A percentile compares a stretch with the other conserved stretches of the same genome.
phyloP scores from a whole-genome alignment of 768 basidiomycete species.

The Amanita subjunquillea region DNA sequence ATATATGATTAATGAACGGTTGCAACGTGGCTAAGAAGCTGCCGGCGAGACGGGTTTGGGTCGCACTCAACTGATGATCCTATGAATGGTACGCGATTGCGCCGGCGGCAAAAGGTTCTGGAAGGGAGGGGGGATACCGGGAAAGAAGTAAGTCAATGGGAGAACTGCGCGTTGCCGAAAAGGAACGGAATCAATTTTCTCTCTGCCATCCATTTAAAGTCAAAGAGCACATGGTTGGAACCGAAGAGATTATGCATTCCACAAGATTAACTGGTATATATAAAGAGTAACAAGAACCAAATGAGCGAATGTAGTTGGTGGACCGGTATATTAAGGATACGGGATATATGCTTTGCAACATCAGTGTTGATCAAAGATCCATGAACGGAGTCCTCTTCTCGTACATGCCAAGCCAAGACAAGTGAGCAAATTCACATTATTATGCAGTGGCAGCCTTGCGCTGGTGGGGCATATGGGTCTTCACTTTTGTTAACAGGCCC shows the following conservation, averaged over 20 bases:
- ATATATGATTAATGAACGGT: not conserved
- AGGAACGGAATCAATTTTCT: not conserved
- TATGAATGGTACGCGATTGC: not conserved
- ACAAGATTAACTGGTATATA: not conserved
- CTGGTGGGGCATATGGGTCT: conserved; percentile 86
- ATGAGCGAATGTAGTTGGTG: conserved; percentile 7
- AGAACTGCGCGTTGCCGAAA: not conserved
- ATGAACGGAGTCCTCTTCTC: not conserved
- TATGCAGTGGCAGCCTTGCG: conserved; percentile 59
- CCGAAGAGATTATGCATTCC: not conserved
- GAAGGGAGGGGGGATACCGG: not conserved
- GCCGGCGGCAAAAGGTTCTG: not conserved
- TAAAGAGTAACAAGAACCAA: conserved; percentile 5
- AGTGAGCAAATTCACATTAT: conserved; percentile 44
- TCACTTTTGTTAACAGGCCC: conserved; percentile 82
- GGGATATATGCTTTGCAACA: conserved; percentile 15
- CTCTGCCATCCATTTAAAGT: no score
- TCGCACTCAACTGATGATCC: not conserved
- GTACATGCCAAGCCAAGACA: not conserved
- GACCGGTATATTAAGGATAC: conserved; percentile 13
- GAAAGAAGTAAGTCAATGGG: not conserved
- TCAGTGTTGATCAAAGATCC: not conserved
- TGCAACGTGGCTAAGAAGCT: not conserved
- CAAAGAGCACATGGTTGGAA: not conserved
- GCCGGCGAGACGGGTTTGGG: not conserved